These are phyloP conservation scores for Colletotrichum cordylinicola DNA, from an alignment of 2,329 filamentous ascomycete genomes.

Conservation along the genomic window DNA sequence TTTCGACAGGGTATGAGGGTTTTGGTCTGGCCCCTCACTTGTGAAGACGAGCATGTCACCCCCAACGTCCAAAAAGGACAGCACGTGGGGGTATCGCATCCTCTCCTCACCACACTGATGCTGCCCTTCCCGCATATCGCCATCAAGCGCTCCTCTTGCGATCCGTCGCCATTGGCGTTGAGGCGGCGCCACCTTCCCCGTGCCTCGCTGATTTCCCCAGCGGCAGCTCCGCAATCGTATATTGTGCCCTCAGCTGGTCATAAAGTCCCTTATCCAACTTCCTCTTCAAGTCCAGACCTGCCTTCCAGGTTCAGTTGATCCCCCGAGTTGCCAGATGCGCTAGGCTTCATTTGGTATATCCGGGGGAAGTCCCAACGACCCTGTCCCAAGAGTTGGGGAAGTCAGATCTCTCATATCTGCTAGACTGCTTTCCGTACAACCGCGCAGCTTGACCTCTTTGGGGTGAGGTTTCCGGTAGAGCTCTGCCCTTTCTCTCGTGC, in stretches of 20 bases:
- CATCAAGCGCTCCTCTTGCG: not conserved
- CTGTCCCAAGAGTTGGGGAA: slow-evolving; percentile 17
- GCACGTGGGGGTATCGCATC: slow-evolving; percentile 16
- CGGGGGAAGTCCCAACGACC: slow-evolving; percentile 10
- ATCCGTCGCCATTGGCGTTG: not conserved
- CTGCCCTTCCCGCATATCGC: not conserved
- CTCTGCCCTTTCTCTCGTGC: not conserved
- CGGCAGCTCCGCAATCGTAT: not conserved
- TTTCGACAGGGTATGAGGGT: not conserved
- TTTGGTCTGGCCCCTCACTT: slow-evolving; percentile 8
- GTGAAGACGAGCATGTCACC: not conserved
- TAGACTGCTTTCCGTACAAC: not conserved
- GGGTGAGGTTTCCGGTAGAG: not conserved
- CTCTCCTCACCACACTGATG: not conserved
- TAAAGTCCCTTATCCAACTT: not conserved
- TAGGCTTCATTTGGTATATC: slow-evolving; percentile 12
- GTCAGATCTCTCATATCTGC: slow-evolving; percentile 9
- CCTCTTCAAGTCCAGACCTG: slow-evolving; percentile 3
- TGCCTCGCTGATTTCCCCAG: not conserved
- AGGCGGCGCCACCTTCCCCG: not conserved
- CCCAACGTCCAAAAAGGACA: not conserved
- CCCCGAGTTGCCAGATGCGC: not conserved
- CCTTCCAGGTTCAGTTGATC: slow-evolving; percentile 5
- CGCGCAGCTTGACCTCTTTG: not conserved
- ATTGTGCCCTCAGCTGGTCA: not conserved